Evolutionary conservation across 2,329 filamentous ascomycete genomes (phyloP), one percentile per base, ranked within the genome.

Genomic region (Alternaria triticina): DNA sequence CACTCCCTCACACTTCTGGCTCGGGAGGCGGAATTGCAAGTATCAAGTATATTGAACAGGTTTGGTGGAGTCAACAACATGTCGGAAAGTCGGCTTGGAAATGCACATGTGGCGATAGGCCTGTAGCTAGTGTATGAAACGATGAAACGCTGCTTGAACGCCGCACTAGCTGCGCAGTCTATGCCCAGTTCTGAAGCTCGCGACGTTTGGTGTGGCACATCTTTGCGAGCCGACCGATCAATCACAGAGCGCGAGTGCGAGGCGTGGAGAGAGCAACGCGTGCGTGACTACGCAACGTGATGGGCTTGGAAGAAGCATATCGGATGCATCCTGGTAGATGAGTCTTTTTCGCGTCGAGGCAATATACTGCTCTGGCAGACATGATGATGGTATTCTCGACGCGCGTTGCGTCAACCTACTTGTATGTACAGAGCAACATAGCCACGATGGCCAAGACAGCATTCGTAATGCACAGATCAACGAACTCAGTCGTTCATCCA

Each of bases 401-500:
- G 71, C 72, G 74, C 69, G 69, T 70, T 68, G 57, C 54, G 49
- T 49, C 43, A 7, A 55, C 64, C 54, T 66, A 17, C 49, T 69
- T 60, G 51, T 68, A 61, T 67, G 56, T 59, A 61, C 47, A 44
- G 45, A 28, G 59, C 59, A 20, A 36, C 59, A 67, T 62, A 67
- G 65, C 67, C 67, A 65, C 73, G 61, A 61, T 54, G 11, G 46
- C 52, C 50, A 56, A 57, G 30, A 51, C 54, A 49, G 36, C 61
- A 61, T 56, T 70, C 40, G 30, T 15, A 52, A 62, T 44, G 59
- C 63, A 45, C 28, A 22, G 2, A n/a, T 47, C 57, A 54, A 62
- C 60, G 50, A 44, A 30, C 58, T 72, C 58, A 97, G 62, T 91
- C 90, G 51, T 88, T 90, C 88, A 97, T 90, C 96, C 95, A 98